Percentiles rank a stretch among this genome's conserved stretches.
phyloP scores from a whole-genome alignment of 1,284 basidiomycete genomes.

The Papiliotrema nemorosa region DNA sequence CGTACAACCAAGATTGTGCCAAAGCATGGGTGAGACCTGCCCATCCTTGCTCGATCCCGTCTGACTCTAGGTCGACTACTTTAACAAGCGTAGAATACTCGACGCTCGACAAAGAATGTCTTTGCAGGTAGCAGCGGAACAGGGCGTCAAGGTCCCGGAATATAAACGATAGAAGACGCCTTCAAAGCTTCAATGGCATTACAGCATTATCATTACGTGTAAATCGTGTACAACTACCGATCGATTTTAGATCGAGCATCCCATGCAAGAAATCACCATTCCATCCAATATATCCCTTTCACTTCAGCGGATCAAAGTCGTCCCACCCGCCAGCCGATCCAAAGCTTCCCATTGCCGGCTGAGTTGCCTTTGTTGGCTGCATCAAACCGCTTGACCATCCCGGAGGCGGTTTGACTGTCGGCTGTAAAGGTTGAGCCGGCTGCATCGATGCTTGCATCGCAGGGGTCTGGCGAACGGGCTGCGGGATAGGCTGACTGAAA shows the following conservation, averaged over 20 bases:
- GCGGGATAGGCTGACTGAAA: not conserved
- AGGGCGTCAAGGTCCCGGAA: slow-evolving; percentile 12
- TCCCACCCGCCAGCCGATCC: slow-evolving; percentile 36
- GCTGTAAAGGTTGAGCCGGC: slow-evolving; percentile 7
- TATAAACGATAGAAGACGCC: not conserved
- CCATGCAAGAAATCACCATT: not conserved
- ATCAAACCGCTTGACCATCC: slow-evolving; percentile 41
- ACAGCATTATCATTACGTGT: too few species aligned
- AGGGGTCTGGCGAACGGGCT: not conserved
- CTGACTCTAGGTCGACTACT: slow-evolving; percentile 50
- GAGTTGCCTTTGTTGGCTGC: slow-evolving; percentile 37
- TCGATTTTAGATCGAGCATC: too few species aligned
- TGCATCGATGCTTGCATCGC: slow-evolving; percentile 1
- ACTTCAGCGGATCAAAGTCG: slow-evolving; percentile 48
- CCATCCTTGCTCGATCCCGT: not conserved
- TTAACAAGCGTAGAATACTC: slow-evolving; percentile 50
- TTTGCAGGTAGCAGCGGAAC: slow-evolving; percentile 37
- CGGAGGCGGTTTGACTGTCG: slow-evolving; percentile 31
- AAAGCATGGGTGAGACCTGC: slow-evolving; percentile 50
- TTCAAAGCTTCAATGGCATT: too few species aligned
- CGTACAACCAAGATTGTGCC: slow-evolving; percentile 46
- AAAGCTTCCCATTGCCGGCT: slow-evolving; percentile 22
- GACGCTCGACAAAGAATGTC: slow-evolving; percentile 49
- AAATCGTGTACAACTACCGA: too few species aligned
- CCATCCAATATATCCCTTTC: not conserved